These are phyloP conservation scores for Maudiozyma bulderi DNA, from an alignment of 805 yeast genomes.

Conservation along the genomic window DNA sequence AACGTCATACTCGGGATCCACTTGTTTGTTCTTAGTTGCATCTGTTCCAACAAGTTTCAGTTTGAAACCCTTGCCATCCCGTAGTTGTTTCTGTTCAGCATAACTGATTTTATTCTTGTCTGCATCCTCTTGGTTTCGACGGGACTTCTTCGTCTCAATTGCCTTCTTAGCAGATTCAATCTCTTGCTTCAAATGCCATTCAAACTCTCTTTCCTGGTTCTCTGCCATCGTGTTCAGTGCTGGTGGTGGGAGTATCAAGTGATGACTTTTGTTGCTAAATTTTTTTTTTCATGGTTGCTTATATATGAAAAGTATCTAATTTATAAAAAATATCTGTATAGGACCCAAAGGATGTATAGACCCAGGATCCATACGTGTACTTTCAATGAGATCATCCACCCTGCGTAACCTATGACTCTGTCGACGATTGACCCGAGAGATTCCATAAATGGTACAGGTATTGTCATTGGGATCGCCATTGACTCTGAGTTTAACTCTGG, in stretches of 20 bases:
- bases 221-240: background rate
- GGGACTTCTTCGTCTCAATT: conserved; percentile 1
- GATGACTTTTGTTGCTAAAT: background rate
- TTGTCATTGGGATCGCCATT: too few relatives aligned
- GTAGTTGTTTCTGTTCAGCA: conserved; percentile 3
- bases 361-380: background rate
- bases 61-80: conserved; percentile 24
- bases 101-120: conserved; percentile 1
- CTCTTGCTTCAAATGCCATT: background rate
- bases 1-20: conserved; percentile 49
- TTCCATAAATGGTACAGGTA: background rate
- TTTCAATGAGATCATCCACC: conserved; percentile 11
- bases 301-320: background rate
- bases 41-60: conserved; percentile 17
- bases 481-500: background rate
- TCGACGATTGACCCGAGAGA: conserved; percentile 9
- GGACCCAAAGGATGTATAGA: background rate
- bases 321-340: background rate
- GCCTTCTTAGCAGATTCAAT: conserved; percentile 5
- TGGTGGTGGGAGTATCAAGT: background rate
- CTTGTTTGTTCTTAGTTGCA: conserved; percentile 40
- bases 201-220: background rate
- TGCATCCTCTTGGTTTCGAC: conserved; percentile 1
- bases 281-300: background rate
- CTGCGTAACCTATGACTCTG: conserved; percentile 19